Conservation (phyloP, 2,329 filamentous ascomycete species). For the Fusarium sororula region DNA sequence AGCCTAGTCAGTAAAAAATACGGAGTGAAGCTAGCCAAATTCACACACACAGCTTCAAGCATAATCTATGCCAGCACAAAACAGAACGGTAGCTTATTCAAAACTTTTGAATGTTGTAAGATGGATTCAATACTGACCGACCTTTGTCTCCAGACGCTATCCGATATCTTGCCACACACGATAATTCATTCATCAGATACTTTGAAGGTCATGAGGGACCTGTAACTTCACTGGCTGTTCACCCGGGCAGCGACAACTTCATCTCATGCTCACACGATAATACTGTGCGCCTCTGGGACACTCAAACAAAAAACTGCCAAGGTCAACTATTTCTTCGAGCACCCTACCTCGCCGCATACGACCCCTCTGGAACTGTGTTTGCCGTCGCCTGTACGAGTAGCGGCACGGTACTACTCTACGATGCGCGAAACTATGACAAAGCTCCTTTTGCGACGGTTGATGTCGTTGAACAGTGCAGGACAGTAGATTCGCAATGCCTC, state of each 20-base stretch:
- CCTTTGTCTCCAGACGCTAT: conserved; percentile 70
- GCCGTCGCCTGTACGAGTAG: conserved; percentile 85
- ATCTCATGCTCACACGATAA: conserved; percentile 92
- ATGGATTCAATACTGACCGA: neutral
- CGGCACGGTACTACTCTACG: conserved; percentile 86
- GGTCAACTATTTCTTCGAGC: conserved; percentile 83
- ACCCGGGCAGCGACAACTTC: conserved; percentile 89
- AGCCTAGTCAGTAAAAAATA: conserved; percentile 95
- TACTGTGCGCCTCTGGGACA: conserved; percentile 91
- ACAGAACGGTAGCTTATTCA: conserved; percentile 73
- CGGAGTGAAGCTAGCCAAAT: conserved; percentile 90
- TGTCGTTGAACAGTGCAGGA: conserved; percentile 65
- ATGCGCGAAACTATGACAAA: conserved; percentile 92
- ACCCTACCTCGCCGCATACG: conserved; percentile 86
- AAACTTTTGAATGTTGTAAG: neutral
- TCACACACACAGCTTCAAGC: conserved; percentile 89
- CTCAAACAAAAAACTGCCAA: conserved; percentile 79
- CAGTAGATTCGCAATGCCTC: conserved; percentile 64
- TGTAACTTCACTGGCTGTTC: conserved; percentile 85
- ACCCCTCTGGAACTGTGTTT: conserved; percentile 91
- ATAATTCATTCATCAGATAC: conserved; percentile 96
- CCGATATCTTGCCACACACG: conserved; percentile 88
- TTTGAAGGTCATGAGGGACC: conserved; percentile 88
- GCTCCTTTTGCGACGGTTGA: conserved; percentile 89
- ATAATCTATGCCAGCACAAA: conserved; percentile 97